Percentiles rank a stretch among this genome's conserved stretches.
Evolutionary conservation across 441 rosid genomes (phyloP).

Genomic region (Jatropha podagrica): DNA sequence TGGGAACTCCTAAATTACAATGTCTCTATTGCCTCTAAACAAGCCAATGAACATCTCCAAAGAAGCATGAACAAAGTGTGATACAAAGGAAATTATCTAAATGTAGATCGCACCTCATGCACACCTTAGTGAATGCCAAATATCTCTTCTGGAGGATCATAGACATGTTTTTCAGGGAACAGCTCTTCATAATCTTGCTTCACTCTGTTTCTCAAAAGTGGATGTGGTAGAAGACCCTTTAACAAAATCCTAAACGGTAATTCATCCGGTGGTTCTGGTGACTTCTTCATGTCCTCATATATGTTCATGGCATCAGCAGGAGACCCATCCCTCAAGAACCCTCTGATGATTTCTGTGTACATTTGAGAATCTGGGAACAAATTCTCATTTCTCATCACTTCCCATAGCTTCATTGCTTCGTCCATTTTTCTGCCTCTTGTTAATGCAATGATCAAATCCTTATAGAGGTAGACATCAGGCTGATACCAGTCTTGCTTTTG

Average conservation of each 20-base stretch:
- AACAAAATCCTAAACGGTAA: constrained; percentile 86
- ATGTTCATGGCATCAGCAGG: constrained; percentile 97
- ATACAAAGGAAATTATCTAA: not conserved
- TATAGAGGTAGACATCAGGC: constrained; percentile 82
- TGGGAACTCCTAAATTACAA: not conserved
- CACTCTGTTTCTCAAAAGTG: constrained; percentile 85
- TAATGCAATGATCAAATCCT: constrained; percentile 76
- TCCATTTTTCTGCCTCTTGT: constrained; percentile 75
- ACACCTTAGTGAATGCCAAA: constrained; percentile 66
- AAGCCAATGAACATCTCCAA: not conserved
- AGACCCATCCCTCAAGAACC: constrained; percentile 81
- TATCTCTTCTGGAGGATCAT: constrained; percentile 96
- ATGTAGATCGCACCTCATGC: not conserved
- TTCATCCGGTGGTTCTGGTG: constrained; percentile 95
- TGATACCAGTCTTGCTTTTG: constrained; percentile 85
- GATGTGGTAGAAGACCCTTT: constrained; percentile 89
- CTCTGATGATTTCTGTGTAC: constrained; percentile 84
- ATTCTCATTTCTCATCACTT: constrained; percentile 65
- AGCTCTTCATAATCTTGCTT: constrained; percentile 95
- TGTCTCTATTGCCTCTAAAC: not conserved
- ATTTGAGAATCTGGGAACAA: constrained; percentile 89
- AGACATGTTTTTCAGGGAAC: constrained; percentile 87
- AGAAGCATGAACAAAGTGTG: not conserved
- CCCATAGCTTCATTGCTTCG: constrained; percentile 82
- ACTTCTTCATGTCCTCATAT: constrained; percentile 92